Evolutionary conservation across 192 early-diverging fungal genomes (phyloP).

Genomic region (Backusella westeae): DNA sequence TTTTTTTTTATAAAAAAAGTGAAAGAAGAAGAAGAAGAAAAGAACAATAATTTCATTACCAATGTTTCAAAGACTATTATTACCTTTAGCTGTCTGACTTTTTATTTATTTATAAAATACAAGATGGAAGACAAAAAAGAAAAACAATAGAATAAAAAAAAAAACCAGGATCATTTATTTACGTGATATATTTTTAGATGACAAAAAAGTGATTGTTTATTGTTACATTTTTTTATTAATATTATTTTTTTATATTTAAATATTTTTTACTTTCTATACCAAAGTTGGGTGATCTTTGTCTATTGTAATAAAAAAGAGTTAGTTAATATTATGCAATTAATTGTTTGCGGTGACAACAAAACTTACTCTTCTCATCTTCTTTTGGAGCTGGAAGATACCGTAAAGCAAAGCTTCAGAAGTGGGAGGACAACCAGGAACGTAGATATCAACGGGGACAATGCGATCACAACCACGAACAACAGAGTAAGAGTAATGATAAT

Average conservation of each 20-base stretch:
- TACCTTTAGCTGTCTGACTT: neutral
- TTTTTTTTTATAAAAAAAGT: neutral
- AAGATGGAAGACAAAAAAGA: neutral
- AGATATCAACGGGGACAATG: slow-evolving; percentile 92
- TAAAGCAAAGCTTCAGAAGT: slow-evolving; percentile 96
- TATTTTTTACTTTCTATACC: slow-evolving; percentile 71
- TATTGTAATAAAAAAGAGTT: slow-evolving; percentile 3
- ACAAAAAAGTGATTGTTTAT: neutral
- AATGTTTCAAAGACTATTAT: slow-evolving; percentile 5
- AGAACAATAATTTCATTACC: neutral
- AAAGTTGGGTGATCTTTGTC: slow-evolving; percentile 67
- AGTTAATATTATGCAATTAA: no score
- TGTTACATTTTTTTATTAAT: slow-evolving; percentile 21
- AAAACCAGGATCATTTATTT: neutral
- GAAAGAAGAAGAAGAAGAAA: neutral
- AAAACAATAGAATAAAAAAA: neutral
- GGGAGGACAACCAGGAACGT: slow-evolving; percentile 97
- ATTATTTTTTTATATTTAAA: slow-evolving; percentile 16
- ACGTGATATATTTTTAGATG: neutral
- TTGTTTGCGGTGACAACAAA: neutral
- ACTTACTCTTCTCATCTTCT: slow-evolving; percentile 88
- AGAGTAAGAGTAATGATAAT: slow-evolving; percentile 98
- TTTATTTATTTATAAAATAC: neutral
- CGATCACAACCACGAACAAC: slow-evolving; percentile 97
- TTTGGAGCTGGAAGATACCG: slow-evolving; percentile 96